A percentile compares a stretch with the other conserved stretches of the same genome.
Evolutionary conservation across 495 filamentous ascomycete species (phyloP).

Genomic region (Opeltia flavorubescens): DNA sequence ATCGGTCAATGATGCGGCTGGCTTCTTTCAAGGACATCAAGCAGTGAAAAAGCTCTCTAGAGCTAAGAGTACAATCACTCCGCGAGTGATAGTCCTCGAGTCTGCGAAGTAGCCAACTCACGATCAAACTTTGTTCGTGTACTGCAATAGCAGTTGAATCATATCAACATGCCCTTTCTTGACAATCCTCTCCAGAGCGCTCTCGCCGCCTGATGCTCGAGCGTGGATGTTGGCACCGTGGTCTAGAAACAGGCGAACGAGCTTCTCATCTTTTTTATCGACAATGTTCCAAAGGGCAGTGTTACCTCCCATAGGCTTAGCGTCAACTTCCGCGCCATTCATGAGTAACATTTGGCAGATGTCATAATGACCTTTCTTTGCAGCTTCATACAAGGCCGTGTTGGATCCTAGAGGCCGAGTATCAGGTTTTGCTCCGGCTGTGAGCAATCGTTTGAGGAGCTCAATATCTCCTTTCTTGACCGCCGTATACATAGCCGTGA

Average conservation of each 20-base stretch:
- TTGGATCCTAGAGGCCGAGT: constrained; percentile 3
- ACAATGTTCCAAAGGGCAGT: constrained; percentile 11
- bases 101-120: too few species aligned
- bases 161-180: constrained; percentile 5
- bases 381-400: constrained; percentile 10
- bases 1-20: too few species aligned
- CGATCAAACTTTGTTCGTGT: not conserved
- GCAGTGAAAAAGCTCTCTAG: too few species aligned
- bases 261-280: not conserved
- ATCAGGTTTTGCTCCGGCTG: constrained; percentile 6
- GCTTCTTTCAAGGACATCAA: too few species aligned
- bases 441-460: constrained; percentile 5
- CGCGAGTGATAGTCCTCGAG: too few species aligned
- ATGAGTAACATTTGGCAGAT: constrained; percentile 5
- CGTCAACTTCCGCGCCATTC: constrained; percentile 10
- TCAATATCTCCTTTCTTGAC: constrained; percentile 6
- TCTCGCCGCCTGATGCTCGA: constrained; percentile 6
- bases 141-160: not conserved
- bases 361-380: constrained; percentile 3
- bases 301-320: constrained; percentile 6
- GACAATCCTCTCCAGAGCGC: constrained; percentile 3
- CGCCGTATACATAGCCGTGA: constrained; percentile 7
- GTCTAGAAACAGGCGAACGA: constrained; percentile 8
- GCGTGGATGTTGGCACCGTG: constrained; percentile 8
- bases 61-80: too few species aligned